These are phyloP conservation scores for Papiliotrema laurentii DNA, from an alignment of 1,284 basidiomycete genomes.

Conservation along the genomic window DNA sequence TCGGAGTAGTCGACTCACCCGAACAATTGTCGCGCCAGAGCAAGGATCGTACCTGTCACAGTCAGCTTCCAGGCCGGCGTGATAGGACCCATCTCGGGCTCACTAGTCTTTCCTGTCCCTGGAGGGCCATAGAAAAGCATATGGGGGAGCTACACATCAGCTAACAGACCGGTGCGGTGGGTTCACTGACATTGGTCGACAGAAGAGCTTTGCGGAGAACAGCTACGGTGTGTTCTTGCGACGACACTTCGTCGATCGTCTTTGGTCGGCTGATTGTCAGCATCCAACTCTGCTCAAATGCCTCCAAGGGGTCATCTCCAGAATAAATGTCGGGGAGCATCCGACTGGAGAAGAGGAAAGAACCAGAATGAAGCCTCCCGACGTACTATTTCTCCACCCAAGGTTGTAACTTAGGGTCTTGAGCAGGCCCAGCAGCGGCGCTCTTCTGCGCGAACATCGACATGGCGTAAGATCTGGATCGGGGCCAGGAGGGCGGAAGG, in stretches of 20 bases:
- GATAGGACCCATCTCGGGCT: not conserved
- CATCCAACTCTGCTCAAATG: not conserved
- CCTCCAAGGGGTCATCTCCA: not conserved
- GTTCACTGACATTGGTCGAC: constrained; percentile 73
- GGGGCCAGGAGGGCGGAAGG: not conserved
- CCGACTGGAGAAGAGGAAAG: not conserved
- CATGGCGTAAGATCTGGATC: constrained; percentile 13
- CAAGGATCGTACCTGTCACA: constrained; percentile 76
- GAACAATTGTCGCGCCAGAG: constrained; percentile 87
- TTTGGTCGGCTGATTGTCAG: constrained; percentile 71
- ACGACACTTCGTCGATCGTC: constrained; percentile 95
- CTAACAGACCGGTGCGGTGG: not conserved
- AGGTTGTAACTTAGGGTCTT: constrained; percentile 70
- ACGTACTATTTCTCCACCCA: constrained; percentile 97
- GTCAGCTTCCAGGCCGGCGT: not conserved
- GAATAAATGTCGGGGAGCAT: not conserved
- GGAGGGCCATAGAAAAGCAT: constrained; percentile 99
- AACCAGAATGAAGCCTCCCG: not conserved
- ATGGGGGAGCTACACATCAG: constrained; percentile 75
- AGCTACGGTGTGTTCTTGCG: constrained; percentile 92
- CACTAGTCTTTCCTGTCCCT: constrained; percentile 95
- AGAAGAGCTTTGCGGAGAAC: constrained; percentile 86
- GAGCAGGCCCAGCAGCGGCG: constrained; percentile 10
- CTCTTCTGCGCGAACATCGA: constrained; percentile 21
- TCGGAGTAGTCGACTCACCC: constrained; percentile 57